Evolutionary conservation across 1,284 basidiomycete species (phyloP).

Genomic region (Ustilago hordei): DNA sequence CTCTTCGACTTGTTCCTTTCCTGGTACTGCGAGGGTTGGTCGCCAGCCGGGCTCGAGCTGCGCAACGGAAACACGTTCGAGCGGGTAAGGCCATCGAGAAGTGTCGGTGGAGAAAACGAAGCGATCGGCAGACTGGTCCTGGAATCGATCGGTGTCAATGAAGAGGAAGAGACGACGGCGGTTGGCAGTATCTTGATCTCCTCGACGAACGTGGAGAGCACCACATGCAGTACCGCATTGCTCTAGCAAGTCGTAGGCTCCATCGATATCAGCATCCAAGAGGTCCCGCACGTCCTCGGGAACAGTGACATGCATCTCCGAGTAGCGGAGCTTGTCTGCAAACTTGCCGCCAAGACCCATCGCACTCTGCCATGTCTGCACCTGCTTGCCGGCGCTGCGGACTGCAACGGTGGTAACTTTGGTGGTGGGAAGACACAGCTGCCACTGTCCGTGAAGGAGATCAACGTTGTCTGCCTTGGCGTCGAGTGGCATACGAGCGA

Average conservation of each 20-base stretch:
- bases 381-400: constrained; percentile 77
- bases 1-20: constrained; percentile 30
- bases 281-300: constrained; percentile 72
- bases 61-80: constrained; percentile 49
- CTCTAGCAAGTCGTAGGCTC: constrained; percentile 81
- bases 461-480: constrained; percentile 53
- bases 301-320: constrained; percentile 77
- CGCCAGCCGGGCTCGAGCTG: constrained; percentile 52
- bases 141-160: constrained; percentile 57
- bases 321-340: constrained; percentile 78
- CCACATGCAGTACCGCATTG: constrained; percentile 89
- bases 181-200: constrained; percentile 71
- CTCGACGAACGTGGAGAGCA: constrained; percentile 81
- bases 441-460: constrained; percentile 81
- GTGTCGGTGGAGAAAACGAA: constrained; percentile 60
- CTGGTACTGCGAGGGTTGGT: constrained; percentile 32
- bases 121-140: constrained; percentile 46
- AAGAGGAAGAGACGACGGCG: constrained; percentile 64
- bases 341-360: constrained; percentile 81
- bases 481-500: constrained; percentile 78
- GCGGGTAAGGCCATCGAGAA: constrained; percentile 53
- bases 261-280: constrained; percentile 85
- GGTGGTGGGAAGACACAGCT: constrained; percentile 80
- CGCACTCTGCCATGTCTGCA: constrained; percentile 85
- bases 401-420: constrained; percentile 76